These are phyloP conservation scores for Rhodamnia argentea DNA, from an alignment of 345 rosid genomes.

Conservation along the genomic window DNA sequence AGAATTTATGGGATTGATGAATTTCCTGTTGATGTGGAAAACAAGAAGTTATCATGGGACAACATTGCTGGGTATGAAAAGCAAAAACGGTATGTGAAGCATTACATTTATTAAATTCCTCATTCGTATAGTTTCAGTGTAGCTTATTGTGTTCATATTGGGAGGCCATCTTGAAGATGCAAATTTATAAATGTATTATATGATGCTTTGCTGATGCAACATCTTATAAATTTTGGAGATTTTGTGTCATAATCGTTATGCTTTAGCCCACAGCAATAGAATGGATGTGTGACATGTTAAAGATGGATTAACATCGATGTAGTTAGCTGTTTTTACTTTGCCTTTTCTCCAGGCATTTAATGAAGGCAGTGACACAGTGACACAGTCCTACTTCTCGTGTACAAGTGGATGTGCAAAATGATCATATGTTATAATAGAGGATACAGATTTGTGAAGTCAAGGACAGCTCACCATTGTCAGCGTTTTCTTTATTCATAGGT, in stretches of 20 bases:
- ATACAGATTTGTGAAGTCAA: neutral
- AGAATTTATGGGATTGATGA: slow-evolving; percentile 65
- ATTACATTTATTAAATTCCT: neutral
- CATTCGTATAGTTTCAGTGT: neutral
- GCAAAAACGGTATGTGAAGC: slow-evolving; percentile 49
- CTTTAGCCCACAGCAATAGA: neutral
- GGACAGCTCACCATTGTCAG: neutral
- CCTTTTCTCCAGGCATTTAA: neutral
- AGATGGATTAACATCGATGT: neutral
- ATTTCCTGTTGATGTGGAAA: slow-evolving; percentile 25
- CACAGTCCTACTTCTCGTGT: neutral
- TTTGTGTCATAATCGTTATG: neutral
- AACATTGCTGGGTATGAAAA: slow-evolving; percentile 86
- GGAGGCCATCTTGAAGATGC: neutral
- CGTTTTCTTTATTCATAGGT: neutral
- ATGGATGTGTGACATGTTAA: neutral
- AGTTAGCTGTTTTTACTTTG: neutral
- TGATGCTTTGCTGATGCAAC: neutral
- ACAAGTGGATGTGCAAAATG: neutral
- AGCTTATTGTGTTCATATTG: neutral
- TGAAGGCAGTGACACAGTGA: neutral
- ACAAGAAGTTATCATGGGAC: slow-evolving; percentile 67
- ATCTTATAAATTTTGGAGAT: neutral
- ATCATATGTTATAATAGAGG: neutral
- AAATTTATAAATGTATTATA: neutral